Percentiles rank a stretch among this genome's conserved stretches.
These are phyloP conservation scores for Apiotrichum sp. DNA, from an alignment of 1,284 basidiomycete species.

Conservation along the genomic window DNA sequence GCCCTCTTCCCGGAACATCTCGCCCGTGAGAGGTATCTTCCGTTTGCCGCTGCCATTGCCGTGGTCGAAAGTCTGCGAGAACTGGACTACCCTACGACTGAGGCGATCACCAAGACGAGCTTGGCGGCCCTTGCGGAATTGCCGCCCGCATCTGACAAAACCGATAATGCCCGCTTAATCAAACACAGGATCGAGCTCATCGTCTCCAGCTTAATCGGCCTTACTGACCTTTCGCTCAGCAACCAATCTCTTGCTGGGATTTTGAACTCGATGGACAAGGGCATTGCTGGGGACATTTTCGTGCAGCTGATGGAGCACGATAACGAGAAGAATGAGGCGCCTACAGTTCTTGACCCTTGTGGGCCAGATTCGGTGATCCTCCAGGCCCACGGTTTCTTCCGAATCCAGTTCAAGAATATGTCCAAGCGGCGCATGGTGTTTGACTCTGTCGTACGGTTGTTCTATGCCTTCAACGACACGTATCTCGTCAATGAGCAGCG, in stretches of 20 bases:
- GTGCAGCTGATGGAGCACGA: constrained; percentile 7
- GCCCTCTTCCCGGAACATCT: constrained; percentile 9
- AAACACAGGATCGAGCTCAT: constrained; percentile 14
- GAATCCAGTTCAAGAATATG: background rate
- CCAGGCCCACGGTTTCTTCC: constrained; percentile 9
- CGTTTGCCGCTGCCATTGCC: constrained; percentile 22
- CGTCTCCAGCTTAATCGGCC: constrained; percentile 19
- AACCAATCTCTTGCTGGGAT: constrained; percentile 1
- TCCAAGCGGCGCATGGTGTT: constrained; percentile 53
- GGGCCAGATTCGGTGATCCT: background rate
- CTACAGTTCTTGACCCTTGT: constrained; percentile 5
- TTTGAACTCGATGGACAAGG: background rate
- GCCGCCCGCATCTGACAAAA: background rate
- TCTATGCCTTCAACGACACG: constrained; percentile 60
- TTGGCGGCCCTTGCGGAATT: background rate
- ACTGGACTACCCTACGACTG: background rate
- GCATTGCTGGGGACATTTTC: constrained; percentile 1
- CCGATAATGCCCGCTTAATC: background rate
- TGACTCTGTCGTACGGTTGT: constrained; percentile 67
- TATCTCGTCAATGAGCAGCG: constrained; percentile 80
- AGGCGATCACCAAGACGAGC: background rate
- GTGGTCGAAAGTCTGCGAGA: constrained; percentile 3
- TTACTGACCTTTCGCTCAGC: constrained; percentile 13
- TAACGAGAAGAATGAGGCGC: background rate
- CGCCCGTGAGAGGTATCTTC: constrained; percentile 16